phyloP scores from a whole-genome alignment of 139 green algal genomes.

The Micromonas pusilla region DNA sequence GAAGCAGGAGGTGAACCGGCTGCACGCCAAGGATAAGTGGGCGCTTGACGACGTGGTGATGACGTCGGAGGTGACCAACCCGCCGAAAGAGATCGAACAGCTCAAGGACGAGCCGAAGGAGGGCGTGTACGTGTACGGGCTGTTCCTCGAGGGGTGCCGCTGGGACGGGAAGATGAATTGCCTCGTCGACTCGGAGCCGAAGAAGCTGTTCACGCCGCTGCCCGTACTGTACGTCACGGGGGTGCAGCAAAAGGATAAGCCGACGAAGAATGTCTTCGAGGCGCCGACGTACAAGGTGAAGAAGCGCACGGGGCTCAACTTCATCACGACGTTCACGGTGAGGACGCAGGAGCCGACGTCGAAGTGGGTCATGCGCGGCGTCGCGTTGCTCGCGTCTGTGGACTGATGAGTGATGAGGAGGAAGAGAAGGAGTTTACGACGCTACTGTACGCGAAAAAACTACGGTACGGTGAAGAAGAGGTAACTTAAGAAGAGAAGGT shows the following conservation, averaged over 20 bases:
- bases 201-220: conserved; percentile 81
- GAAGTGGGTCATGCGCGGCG: conserved; percentile 84
- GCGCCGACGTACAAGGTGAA: conserved; percentile 76
- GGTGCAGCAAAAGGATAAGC: conserved; percentile 68
- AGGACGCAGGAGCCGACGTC: conserved; percentile 65
- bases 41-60: conserved; percentile 90
- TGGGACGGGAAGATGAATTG: conserved; percentile 74
- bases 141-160: conserved; percentile 87
- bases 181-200: conserved; percentile 82
- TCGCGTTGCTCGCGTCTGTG: conserved; percentile 70
- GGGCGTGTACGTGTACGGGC: conserved; percentile 87
- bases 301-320: conserved; percentile 71
- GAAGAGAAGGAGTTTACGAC: not conserved
- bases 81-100: conserved; percentile 72
- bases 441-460: too few relatives aligned
- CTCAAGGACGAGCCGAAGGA: conserved; percentile 70
- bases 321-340: conserved; percentile 79
- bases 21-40: conserved; percentile 85
- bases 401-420: conserved; percentile 60
- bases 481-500: too few relatives aligned
- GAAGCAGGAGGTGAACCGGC: conserved; percentile 51
- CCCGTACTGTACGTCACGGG: conserved; percentile 83
- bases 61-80: conserved; percentile 73
- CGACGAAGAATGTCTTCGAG: conserved; percentile 61
- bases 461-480: too few relatives aligned